phyloP scores from a whole-genome alignment of 1,284 basidiomycete species.

The Chalciporus sp. region DNA sequence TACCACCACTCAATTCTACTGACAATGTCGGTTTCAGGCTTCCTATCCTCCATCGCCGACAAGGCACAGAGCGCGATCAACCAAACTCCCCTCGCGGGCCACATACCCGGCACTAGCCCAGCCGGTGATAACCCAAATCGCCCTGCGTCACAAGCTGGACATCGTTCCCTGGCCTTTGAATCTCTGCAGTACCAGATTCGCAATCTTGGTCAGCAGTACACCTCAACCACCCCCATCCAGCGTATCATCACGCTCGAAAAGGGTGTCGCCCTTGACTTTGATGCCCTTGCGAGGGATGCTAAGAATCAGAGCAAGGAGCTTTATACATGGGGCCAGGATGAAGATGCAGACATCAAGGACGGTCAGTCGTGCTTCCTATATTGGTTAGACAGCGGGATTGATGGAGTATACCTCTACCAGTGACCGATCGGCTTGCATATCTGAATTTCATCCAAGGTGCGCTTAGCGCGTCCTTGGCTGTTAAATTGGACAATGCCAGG shows the following conservation, averaged over 20 bases:
- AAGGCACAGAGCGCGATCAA: constrained; percentile 73
- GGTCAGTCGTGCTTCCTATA: constrained; percentile 43
- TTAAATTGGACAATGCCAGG: constrained; percentile 63
- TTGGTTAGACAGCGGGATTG: constrained; percentile 8
- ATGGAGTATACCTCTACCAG: constrained; percentile 37
- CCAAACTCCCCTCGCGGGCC: constrained; percentile 54
- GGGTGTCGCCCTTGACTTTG: constrained; percentile 71
- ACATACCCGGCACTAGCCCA: constrained; percentile 43
- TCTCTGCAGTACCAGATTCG: constrained; percentile 71
- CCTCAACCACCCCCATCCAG: constrained; percentile 62
- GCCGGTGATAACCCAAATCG: constrained; percentile 42
- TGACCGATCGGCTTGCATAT: constrained; percentile 77
- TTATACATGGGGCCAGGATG: constrained; percentile 76
- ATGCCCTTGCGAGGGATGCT: constrained; percentile 61
- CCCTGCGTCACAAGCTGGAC: constrained; percentile 42
- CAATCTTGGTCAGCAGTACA: constrained; percentile 72
- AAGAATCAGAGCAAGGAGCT: constrained; percentile 79
- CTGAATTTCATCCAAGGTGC: constrained; percentile 75
- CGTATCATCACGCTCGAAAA: constrained; percentile 77
- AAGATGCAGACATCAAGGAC: constrained; percentile 72
- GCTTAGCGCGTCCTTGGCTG: constrained; percentile 58
- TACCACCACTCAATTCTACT: constrained; percentile 1
- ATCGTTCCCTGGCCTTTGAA: constrained; percentile 57
- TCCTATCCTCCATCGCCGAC: constrained; percentile 67
- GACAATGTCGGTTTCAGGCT: constrained; percentile 58